Base-by-base conservation (phyloP, 2,329 filamentous ascomycete species). In the Rhynchosporium agropyri region DNA sequence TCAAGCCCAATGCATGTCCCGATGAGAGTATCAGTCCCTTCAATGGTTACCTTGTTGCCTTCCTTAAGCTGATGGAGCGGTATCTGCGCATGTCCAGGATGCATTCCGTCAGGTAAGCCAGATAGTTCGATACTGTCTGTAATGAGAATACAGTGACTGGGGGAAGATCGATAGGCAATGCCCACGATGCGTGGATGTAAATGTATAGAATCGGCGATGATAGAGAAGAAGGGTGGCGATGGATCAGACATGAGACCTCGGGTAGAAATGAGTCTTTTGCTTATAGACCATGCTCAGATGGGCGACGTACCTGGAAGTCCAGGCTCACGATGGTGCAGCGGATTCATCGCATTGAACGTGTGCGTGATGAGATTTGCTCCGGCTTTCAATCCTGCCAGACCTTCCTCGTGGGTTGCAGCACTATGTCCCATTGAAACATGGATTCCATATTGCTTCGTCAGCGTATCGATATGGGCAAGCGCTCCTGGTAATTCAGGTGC, bases 91-190 rank as follows among this genome's bases (percentile, higher is more conserved):
- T 84, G 80, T 0, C 80, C 80, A 0, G 80, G 79, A 64, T 84
- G 79, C 0, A 77, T 76, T 0, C 82, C 82, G 59, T 84, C 80
- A 0, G 78, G 75, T 0, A 84, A 74, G 7, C 80, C 81, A 9
- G 80, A 80, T 3, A 85, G 77, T 68, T 85, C 82, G 66, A 83
- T 82, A 59, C 76, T 79, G 71, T 84, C 83, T 1, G 81, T 84
- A 63, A 84, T 78, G 51, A 83, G 71, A 54, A 84, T 81, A 64
- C 79, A 79, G 63, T 79, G 78, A 13, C 71, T 65, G 1, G 80
- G 80, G 38, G 79, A 78, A 2, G 79, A 71, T 28, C 77, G 76
- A 70, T 82, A 79, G 3, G 83, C 77, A 38, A 84, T 74, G 0
- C 77, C 77, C 0, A 81, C 76, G 0, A 83, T 77, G 15, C 74